phyloP scores from a whole-genome alignment of 306 rosid species.

The Trifolium dubium region DNA sequence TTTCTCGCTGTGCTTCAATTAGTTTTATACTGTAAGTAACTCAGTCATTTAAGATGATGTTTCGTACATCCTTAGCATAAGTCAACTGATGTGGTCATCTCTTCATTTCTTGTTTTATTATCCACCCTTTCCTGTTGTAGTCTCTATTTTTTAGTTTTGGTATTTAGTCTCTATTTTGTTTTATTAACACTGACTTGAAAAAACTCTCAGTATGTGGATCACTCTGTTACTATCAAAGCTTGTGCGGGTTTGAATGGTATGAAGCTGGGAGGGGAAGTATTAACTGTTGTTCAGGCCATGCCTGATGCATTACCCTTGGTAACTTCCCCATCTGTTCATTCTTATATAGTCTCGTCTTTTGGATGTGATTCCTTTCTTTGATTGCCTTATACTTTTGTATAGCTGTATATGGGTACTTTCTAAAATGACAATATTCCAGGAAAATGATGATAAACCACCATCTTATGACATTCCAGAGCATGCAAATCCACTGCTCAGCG shows the following conservation, averaged over 20 bases:
- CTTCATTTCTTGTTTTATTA: not conserved
- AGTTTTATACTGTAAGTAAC: not conserved
- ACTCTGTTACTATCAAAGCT: conserved; percentile 77
- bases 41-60: not conserved
- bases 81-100: not conserved
- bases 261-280: conserved; percentile 76
- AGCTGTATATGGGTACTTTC: conserved; percentile 33
- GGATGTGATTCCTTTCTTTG: conserved; percentile 27
- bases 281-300: conserved; percentile 76
- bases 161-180: not conserved
- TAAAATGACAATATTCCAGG: conserved; percentile 53
- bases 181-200: conserved; percentile 41
- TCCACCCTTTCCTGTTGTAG: conserved; percentile 1
- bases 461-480: conserved; percentile 77
- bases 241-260: conserved; percentile 91
- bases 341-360: conserved; percentile 24
- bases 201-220: conserved; percentile 72
- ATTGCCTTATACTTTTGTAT: conserved; percentile 24
- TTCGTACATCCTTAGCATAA: not conserved
- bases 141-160: not conserved
- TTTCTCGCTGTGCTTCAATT: not conserved
- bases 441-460: conserved; percentile 49
- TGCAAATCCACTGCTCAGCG: conserved; percentile 76
- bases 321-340: conserved; percentile 30
- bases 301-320: conserved; percentile 60